These are phyloP conservation scores for Xylariaceae sp. DNA, from an alignment of 2,329 filamentous ascomycete species.

Conservation along the genomic window DNA sequence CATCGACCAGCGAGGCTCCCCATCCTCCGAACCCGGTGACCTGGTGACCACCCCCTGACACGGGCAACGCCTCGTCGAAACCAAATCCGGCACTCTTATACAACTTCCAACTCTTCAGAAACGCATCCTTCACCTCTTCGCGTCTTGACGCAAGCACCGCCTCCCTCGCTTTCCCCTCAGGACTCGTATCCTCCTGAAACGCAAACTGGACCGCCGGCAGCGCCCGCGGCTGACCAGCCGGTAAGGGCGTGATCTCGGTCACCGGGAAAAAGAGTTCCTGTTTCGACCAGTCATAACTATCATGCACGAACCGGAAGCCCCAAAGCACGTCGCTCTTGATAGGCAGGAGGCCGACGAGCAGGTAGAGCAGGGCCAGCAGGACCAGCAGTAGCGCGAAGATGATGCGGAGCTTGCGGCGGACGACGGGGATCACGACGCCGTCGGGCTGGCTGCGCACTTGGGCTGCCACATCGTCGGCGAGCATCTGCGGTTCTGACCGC, in stretches of 20 bases:
- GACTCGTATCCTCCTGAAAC: conserved; percentile 26
- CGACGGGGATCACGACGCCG: conserved; percentile 23
- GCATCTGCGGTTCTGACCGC: conserved; percentile 21
- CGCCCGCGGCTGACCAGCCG: conserved; percentile 23
- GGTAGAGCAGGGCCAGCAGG: conserved; percentile 21
- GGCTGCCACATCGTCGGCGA: conserved; percentile 29
- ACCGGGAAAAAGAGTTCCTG: conserved; percentile 25
- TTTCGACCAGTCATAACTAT: conserved; percentile 31
- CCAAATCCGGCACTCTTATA: conserved; percentile 39
- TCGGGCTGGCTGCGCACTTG: conserved; percentile 23
- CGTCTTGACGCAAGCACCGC: conserved; percentile 27
- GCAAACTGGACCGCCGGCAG: conserved; percentile 29
- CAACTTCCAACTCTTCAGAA: conserved; percentile 43
- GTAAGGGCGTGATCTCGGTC: conserved; percentile 22
- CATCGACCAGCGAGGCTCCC: conserved; percentile 56
- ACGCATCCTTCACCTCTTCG: conserved; percentile 39
- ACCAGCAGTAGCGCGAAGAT: conserved; percentile 19
- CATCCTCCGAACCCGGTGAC: conserved; percentile 32
- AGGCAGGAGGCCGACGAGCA: conserved; percentile 28
- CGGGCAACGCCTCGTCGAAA: conserved; percentile 29
- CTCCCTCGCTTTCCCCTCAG: conserved; percentile 24
- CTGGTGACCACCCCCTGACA: conserved; percentile 28
- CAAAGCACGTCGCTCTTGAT: conserved; percentile 24
- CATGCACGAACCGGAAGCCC: conserved; percentile 28
- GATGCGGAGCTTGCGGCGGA: conserved; percentile 27